These are phyloP conservation scores for Talaromyces albobiverticillius DNA, from an alignment of 2,329 filamentous ascomycete species.

Conservation along the genomic window DNA sequence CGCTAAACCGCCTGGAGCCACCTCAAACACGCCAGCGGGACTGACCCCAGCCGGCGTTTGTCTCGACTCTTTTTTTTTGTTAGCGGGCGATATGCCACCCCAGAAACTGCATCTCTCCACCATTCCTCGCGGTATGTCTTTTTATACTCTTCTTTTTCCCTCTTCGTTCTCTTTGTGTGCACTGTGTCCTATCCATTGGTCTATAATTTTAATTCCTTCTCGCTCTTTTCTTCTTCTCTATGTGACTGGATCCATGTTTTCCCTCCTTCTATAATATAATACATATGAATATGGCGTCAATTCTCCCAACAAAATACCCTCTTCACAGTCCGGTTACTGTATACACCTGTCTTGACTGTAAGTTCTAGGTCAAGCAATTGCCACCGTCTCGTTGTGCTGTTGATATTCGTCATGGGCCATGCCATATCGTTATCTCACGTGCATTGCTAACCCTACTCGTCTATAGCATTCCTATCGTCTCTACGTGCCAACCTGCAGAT, in stretches of 20 bases:
- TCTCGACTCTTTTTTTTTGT: too few relatives aligned
- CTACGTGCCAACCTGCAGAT: conserved; percentile 77
- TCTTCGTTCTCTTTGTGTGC: not conserved
- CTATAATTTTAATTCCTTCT: too few relatives aligned
- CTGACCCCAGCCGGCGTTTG: not conserved
- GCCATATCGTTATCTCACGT: too few relatives aligned
- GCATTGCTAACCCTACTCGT: not conserved
- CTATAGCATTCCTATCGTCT: conserved; percentile 75
- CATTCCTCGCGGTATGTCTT: not conserved
- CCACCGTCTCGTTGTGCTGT: too few relatives aligned
- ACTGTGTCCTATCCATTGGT: not conserved
- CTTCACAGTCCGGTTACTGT: conserved; percentile 12
- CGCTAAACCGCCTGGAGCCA: conserved; percentile 10
- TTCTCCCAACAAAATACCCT: conserved; percentile 9
- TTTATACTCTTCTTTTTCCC: not conserved
- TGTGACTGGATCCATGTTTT: too few relatives aligned
- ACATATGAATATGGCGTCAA: conserved; percentile 3
- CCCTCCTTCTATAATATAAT: not conserved
- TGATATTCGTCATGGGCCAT: too few relatives aligned
- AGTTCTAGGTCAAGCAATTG: too few relatives aligned
- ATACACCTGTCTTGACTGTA: conserved; percentile 14
- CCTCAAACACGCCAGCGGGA: conserved; percentile 11
- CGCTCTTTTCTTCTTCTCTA: too few relatives aligned
- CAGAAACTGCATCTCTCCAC: not conserved
- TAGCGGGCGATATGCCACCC: too few relatives aligned